Conservation (phyloP, 2,329 filamentous ascomycete species). For the Arthrobotrys sphaeroides region DNA sequence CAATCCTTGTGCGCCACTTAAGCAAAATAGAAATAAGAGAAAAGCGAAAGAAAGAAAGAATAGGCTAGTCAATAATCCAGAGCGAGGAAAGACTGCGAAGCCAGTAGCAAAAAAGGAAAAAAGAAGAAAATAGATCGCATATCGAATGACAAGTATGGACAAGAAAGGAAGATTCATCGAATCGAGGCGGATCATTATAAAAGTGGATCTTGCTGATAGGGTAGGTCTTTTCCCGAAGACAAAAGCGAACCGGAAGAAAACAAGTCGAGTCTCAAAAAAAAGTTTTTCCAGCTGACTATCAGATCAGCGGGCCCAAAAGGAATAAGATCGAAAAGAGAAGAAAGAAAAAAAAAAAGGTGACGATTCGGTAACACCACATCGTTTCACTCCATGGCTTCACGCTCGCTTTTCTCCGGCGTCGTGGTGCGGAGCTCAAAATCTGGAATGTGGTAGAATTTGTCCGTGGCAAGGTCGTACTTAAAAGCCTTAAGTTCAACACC, state of each 20-base stretch:
- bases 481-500: slow-evolving; percentile 97
- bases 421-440: slow-evolving; percentile 65
- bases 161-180: slow-evolving; percentile 49
- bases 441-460: slow-evolving; percentile 86
- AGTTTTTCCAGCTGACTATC: background rate
- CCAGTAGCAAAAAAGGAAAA: slow-evolving; percentile 3
- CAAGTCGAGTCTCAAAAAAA: background rate
- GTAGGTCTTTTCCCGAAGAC: slow-evolving; percentile 2
- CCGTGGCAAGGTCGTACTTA: slow-evolving; percentile 79
- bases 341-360: background rate
- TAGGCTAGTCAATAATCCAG: background rate
- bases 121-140: no score
- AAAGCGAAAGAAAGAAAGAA: slow-evolving; percentile 14
- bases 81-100: background rate
- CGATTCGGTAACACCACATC: background rate
- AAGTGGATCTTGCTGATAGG: slow-evolving; percentile 28
- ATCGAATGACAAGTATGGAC: slow-evolving; percentile 39
- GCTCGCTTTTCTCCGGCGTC: slow-evolving; percentile 43
- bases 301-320: background rate
- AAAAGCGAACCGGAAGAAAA: background rate
- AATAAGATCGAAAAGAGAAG: background rate
- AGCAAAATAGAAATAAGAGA: background rate
- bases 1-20: slow-evolving; percentile 8
- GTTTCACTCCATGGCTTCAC: slow-evolving; percentile 34
- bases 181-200: slow-evolving; percentile 38